Evolutionary conservation across 176 grass and related monocot species (phyloP).

Genomic region (Aechmea fasciata): DNA sequence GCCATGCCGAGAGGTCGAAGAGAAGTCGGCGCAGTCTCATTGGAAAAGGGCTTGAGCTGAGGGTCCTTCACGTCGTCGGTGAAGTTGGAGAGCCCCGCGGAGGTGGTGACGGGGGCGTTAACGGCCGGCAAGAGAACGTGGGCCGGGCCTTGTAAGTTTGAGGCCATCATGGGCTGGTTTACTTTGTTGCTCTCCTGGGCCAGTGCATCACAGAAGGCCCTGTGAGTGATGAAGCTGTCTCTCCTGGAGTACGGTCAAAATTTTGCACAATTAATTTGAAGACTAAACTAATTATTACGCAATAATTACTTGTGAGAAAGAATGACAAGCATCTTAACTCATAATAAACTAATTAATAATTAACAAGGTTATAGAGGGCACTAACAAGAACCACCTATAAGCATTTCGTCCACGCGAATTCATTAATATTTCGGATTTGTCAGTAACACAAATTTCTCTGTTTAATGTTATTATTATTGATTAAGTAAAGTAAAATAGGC

Average conservation of each 20-base stretch:
- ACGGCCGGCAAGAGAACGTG: constrained; percentile 1
- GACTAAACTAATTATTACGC: no score
- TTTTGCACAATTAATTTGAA: no score
- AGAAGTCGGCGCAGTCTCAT: neutral
- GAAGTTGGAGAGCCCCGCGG: constrained; percentile 3
- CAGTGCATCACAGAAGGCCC: constrained; percentile 59
- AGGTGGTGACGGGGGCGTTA: neutral
- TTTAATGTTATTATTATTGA: no score
- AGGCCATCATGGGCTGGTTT: constrained; percentile 59
- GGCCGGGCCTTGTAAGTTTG: constrained; percentile 35
- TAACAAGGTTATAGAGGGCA: no score
- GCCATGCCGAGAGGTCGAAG: constrained; percentile 21
- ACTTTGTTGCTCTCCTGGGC: constrained; percentile 52
- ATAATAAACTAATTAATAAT: no score
- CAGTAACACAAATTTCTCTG: no score
- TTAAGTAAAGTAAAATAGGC: no score
- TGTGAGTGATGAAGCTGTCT: constrained; percentile 69
- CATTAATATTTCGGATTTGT: no score
- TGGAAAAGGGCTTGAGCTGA: constrained; percentile 20
- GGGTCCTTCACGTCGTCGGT: constrained; percentile 29
- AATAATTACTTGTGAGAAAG: no score
- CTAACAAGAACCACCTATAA: no score
- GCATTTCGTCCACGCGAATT: no score
- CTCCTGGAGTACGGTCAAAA: constrained; percentile 25
- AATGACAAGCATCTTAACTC: no score